phyloP scores from a whole-genome alignment of 2,329 filamentous ascomycete genomes.

The Alternaria triticimaculans region DNA sequence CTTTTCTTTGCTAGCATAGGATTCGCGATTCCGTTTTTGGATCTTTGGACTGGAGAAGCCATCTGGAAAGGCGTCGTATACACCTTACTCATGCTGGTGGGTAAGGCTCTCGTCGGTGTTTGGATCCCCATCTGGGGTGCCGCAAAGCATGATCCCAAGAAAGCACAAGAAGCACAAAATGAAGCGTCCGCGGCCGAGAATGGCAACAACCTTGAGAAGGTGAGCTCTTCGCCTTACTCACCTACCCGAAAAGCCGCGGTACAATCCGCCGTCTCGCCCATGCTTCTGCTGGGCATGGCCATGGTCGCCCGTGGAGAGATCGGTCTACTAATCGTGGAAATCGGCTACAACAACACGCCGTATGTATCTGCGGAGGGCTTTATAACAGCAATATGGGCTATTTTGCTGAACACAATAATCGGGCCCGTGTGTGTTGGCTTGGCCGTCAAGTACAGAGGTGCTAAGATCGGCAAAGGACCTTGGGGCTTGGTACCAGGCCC shows the following conservation, averaged over 20 bases:
- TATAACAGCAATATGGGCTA: conserved; percentile 35
- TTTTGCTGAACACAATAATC: conserved; percentile 32
- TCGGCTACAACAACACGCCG: conserved; percentile 36
- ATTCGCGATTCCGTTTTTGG: conserved; percentile 38
- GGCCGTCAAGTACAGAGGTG: conserved; percentile 28
- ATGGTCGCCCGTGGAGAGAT: conserved; percentile 40
- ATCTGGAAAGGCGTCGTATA: conserved; percentile 39
- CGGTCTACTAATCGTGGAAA: conserved; percentile 36
- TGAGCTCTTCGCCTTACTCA: conserved; percentile 5
- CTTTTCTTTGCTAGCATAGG: conserved; percentile 42
- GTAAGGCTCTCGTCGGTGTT: conserved; percentile 18
- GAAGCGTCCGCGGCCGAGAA: not conserved
- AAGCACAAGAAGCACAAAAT: conserved; percentile 5
- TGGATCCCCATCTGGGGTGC: conserved; percentile 17
- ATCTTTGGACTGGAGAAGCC: conserved; percentile 36
- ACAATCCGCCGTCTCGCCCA: conserved; percentile 9
- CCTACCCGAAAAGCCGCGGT: conserved; percentile 8
- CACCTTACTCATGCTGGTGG: conserved; percentile 33
- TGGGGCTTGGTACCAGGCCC: conserved; percentile 17
- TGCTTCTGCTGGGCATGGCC: conserved; percentile 30
- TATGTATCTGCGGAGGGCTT: conserved; percentile 33
- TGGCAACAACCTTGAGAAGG: not conserved
- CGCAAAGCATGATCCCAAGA: conserved; percentile 9
- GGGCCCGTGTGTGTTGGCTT: conserved; percentile 32
- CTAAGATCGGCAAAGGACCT: conserved; percentile 23